These are phyloP conservation scores for Mucor velutinosus DNA, from an alignment of 371 early-diverging fungal species.

Conservation along the genomic window DNA sequence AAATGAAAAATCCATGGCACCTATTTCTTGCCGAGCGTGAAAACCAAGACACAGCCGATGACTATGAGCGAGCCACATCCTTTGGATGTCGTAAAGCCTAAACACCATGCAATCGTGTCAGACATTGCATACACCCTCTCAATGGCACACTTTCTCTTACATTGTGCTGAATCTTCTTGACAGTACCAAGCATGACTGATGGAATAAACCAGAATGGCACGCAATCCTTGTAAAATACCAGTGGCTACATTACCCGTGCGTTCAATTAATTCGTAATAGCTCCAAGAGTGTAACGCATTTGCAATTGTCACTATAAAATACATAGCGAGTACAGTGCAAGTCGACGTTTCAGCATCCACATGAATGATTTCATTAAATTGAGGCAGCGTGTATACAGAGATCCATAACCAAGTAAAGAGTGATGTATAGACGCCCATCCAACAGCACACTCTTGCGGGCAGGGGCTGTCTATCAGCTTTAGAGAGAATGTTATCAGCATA, in stretches of 20 bases:
- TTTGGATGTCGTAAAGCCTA: conserved; percentile 46
- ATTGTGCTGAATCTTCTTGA: conserved; percentile 64
- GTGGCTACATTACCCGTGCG: conserved; percentile 60
- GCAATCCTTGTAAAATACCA: conserved; percentile 71
- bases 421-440: conserved; percentile 57
- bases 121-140: neutral
- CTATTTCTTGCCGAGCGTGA: conserved; percentile 26
- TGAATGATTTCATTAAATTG: conserved; percentile 37
- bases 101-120: neutral
- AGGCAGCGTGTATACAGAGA: conserved; percentile 51
- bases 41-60: conserved; percentile 52
- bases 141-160: conserved; percentile 26
- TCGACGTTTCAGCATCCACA: conserved; percentile 14
- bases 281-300: conserved; percentile 48
- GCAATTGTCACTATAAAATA: conserved; percentile 35
- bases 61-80: conserved; percentile 46
- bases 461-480: conserved; percentile 38
- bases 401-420: conserved; percentile 43
- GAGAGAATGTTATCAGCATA: conserved; percentile 56
- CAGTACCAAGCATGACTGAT: conserved; percentile 73
- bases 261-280: conserved; percentile 52
- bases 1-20: too few relatives aligned
- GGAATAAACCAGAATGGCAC: conserved; percentile 74
- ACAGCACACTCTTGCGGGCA: conserved; percentile 51
- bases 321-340: conserved; percentile 17